Percentiles rank a stretch among this genome's conserved stretches.
phyloP scores from a whole-genome alignment of 768 basidiomycete genomes.

The Suillus subalutaceus region DNA sequence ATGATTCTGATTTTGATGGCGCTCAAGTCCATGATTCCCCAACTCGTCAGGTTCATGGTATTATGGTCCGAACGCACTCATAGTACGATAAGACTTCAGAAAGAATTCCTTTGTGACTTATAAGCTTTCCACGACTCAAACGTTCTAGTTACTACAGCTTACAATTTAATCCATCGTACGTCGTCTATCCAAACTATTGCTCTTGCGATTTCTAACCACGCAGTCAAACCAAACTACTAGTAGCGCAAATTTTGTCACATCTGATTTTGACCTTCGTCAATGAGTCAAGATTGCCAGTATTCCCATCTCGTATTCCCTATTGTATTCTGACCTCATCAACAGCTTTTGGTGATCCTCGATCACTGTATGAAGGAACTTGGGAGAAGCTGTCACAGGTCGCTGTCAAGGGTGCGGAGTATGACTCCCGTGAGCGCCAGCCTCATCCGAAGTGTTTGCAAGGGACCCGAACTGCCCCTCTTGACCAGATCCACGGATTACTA shows the following conservation, averaged over 20 bases:
- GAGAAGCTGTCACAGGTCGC: constrained; percentile 1
- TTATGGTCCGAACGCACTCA: too few relatives aligned
- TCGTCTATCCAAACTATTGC: too few relatives aligned
- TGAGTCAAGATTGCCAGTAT: neutral
- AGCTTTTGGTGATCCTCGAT: neutral
- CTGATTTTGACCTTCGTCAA: neutral
- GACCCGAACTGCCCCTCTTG: neutral
- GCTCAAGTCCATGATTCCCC: too few relatives aligned
- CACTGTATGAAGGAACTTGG: constrained; percentile 1
- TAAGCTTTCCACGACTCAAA: too few relatives aligned
- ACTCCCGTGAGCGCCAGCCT: neutral
- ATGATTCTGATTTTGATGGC: too few relatives aligned
- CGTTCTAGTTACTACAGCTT: too few relatives aligned
- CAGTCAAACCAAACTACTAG: neutral
- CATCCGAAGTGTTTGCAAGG: constrained; percentile 1
- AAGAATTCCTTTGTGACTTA: too few relatives aligned
- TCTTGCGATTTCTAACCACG: neutral
- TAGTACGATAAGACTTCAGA: too few relatives aligned
- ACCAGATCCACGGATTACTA: neutral
- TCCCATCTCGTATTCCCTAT: neutral
- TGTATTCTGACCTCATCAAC: neutral
- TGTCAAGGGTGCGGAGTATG: neutral
- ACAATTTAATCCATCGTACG: too few relatives aligned
- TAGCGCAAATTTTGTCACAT: neutral
- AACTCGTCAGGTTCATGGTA: too few relatives aligned